Evolutionary conservation across 768 basidiomycete species (phyloP), one percentile per base, ranked within the genome.

Genomic region (Kondoa malvinella): DNA sequence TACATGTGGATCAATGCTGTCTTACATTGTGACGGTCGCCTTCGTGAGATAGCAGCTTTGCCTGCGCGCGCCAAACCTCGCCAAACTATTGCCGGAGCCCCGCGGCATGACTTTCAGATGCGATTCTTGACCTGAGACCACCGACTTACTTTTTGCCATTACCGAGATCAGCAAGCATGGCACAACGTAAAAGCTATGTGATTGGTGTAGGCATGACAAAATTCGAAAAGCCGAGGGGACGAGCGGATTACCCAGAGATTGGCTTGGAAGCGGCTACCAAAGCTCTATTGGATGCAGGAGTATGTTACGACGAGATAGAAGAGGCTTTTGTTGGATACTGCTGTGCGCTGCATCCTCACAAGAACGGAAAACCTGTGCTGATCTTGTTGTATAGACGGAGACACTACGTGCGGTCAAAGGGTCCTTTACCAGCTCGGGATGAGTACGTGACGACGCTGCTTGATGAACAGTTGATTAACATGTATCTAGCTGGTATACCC

Each of bases 181-280:
- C n/a, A n/a, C n/a, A n/a, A n/a, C n/a, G n/a, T n/a, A n/a, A n/a
- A n/a, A n/a, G n/a, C n/a, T n/a, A n/a, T n/a, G n/a, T n/a, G n/a
- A n/a, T n/a, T n/a, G n/a, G n/a, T n/a, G n/a, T n/a, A n/a, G n/a
- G n/a, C n/a, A n/a, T n/a, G n/a, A n/a, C n/a, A n/a, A n/a, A n/a
- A n/a, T 50, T 50, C 40, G 21, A 8, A 8, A 50, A 50, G 21
- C 40, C 40, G 8, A 50, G 40, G 31, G 61, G 61, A 12, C 3
- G 31, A 33, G 12, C 15, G 8, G 29, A 63, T 12, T 87, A 88
- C 86, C 16, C 82, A 84, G 72, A 71, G 65, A 72, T 91, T 86
- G 88, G 88, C 3, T 79, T 90, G 57, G 89, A 91, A 76, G 89
- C 89, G 1, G 83, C 87, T 0, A 88, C 87, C 0, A 91, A 92